phyloP scores from a whole-genome alignment of 192 early-diverging fungal species.

The Gamsiella multidivaricata region DNA sequence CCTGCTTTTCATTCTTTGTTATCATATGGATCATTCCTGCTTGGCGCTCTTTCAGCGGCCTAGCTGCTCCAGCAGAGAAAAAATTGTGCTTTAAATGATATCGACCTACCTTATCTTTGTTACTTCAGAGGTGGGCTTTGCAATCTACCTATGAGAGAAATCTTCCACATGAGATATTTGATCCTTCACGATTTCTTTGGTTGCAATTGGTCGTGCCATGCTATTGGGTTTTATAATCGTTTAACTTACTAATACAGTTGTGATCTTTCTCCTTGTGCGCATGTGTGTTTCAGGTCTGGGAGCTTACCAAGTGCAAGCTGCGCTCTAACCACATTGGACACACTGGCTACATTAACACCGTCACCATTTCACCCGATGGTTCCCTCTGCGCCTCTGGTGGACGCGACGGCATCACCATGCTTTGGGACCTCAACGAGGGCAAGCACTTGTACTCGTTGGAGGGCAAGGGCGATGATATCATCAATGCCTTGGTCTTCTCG shows the following conservation, averaged over 20 bases:
- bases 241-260: too few species aligned
- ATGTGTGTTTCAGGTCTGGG: constrained; percentile 85
- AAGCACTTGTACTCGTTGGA: constrained; percentile 99
- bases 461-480: constrained; percentile 84
- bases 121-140: constrained; percentile 73
- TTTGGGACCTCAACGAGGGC: constrained; percentile 99
- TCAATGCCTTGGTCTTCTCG: constrained; percentile 99
- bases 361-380: constrained; percentile 99
- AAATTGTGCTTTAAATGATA: constrained; percentile 54
- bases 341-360: constrained; percentile 97
- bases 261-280: constrained; percentile 3
- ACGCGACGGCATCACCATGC: constrained; percentile 98
- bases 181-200: too few species aligned
- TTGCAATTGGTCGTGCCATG: too few species aligned
- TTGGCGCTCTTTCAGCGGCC: not conserved
- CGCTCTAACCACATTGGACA: constrained; percentile 99
- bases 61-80: not conserved
- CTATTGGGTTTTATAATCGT: too few species aligned
- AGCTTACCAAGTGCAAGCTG: constrained; percentile 97
- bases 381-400: constrained; percentile 99
- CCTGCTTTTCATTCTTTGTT: not conserved
- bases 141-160: constrained; percentile 71
- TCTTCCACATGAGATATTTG: constrained; percentile 55
- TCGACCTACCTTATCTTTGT: constrained; percentile 73
- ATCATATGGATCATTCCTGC: not conserved